Evolutionary conservation across 441 rosid species (phyloP).

Genomic region (Adansonia gregorii): DNA sequence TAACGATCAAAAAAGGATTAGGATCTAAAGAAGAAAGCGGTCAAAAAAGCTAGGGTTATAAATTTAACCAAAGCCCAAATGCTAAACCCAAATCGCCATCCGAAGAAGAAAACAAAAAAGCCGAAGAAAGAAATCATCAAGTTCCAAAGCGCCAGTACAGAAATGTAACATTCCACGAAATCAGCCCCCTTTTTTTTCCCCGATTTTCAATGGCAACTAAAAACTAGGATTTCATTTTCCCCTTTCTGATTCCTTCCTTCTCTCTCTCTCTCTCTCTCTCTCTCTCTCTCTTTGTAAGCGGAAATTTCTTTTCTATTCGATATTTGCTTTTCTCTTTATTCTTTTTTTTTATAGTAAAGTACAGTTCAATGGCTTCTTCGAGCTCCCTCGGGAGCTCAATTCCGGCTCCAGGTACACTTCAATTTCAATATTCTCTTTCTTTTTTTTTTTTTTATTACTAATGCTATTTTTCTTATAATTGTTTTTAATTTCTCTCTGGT

Average conservation of each 20-base stretch:
- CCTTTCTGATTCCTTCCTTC: background rate
- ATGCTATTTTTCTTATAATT: background rate
- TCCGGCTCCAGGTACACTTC: conserved; percentile 66
- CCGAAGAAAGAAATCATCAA: background rate
- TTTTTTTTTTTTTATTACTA: background rate
- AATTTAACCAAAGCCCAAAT: no score
- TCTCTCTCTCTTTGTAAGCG: background rate
- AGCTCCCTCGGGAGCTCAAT: conserved; percentile 64
- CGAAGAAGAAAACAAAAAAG: background rate
- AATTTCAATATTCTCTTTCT: conserved; percentile 12
- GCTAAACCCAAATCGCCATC: background rate
- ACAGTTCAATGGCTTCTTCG: conserved; percentile 66
- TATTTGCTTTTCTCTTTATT: background rate
- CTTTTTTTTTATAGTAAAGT: background rate
- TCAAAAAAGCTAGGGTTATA: no score
- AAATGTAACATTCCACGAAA: conserved; percentile 11
- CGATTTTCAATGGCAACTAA: background rate
- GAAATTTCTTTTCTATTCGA: background rate
- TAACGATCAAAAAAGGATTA: no score
- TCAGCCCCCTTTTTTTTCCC: background rate
- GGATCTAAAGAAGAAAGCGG: no score
- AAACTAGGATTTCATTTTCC: background rate
- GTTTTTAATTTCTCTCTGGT: background rate
- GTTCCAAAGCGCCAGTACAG: background rate
- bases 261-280: no score